Evolutionary conservation across 306 rosid species (phyloP), one percentile per base, ranked within the genome.

Genomic region (Fagus sylvatica): DNA sequence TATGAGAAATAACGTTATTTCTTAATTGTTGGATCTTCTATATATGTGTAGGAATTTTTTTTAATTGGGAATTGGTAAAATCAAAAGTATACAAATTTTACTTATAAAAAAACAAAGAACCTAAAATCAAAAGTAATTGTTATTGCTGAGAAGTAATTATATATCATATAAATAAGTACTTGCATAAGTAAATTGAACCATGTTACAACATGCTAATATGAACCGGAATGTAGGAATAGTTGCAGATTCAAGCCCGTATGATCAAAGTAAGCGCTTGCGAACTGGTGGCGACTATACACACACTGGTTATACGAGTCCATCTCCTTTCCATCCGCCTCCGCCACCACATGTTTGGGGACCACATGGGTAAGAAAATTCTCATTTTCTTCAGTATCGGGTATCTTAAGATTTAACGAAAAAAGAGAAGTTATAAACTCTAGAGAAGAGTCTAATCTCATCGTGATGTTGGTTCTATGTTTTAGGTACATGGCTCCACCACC

Each of bases 401-500:
- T 40, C 37, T 2, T 37, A 39, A 43, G 12, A 36, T 11, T 7
- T 22, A 28, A 36, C 1, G 12, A n/a, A 10, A 16, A 0, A 4
- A 10, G 34, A 36, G 59, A 53, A 59, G 49, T 32, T 9, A 1
- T 22, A 19, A 36, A 36, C 30, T 13, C 11, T 49, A 49, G 16
- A 59, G 67, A 59, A 70, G 6, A 42, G 22, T 48, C 70, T 61
- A 33, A 56, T 67, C 69, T 61, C 71, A 65, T 77, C 48, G 57
- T 74, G 42, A 11, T 69, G 57, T 66, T 86, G 79, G 13, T 86
- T 71, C 34, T 69, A 71, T 84, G 80, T 53, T 46, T 54, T 87
- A 95, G 99, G 78, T 96, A 87, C 75, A 93, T 96, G 99, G 93
- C 97, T 68, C 98, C 97, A 13, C 97, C 98, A 30, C 98, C 98